These are phyloP conservation scores for Saccharomycopsis capsularis DNA, from an alignment of 805 yeast genomes.

Conservation along the genomic window DNA sequence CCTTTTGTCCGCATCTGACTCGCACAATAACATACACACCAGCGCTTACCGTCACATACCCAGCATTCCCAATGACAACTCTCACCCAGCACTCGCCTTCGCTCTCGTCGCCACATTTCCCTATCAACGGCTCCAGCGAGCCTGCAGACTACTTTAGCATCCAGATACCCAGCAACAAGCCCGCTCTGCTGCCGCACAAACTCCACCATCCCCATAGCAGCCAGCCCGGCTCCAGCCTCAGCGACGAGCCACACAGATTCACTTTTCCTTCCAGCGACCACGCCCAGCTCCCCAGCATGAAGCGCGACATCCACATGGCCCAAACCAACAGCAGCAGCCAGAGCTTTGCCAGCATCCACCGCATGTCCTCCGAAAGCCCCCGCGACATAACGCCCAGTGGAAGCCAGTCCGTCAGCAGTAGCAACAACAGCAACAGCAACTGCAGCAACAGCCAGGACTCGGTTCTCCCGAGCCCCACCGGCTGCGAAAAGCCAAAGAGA, in stretches of 20 bases:
- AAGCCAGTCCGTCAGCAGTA: not conserved
- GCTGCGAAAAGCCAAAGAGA: constrained; percentile 1
- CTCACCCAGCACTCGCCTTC: constrained; percentile 18
- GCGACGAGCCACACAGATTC: not conserved
- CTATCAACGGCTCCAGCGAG: not conserved
- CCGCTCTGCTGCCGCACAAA: not conserved
- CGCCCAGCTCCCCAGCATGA: too few relatives aligned
- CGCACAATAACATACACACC: too few relatives aligned
- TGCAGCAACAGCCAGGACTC: not conserved
- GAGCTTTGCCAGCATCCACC: not conserved
- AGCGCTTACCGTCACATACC: too few relatives aligned
- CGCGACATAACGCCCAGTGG: too few relatives aligned
- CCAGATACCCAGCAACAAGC: constrained; percentile 2
- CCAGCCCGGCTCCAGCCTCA: not conserved
- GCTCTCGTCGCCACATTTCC: constrained; percentile 13
- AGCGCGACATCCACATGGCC: not conserved
- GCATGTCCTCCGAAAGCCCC: not conserved
- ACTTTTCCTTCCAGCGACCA: not conserved
- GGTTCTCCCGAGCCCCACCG: not conserved
- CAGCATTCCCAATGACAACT: constrained; percentile 17
- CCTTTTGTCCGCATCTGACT: too few relatives aligned
- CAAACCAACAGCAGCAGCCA: not conserved
- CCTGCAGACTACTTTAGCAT: constrained; percentile 6
- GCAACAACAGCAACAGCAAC: not conserved
- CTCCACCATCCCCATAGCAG: not conserved